phyloP scores from a whole-genome alignment of 345 rosid genomes.

The Trapa incisa region DNA sequence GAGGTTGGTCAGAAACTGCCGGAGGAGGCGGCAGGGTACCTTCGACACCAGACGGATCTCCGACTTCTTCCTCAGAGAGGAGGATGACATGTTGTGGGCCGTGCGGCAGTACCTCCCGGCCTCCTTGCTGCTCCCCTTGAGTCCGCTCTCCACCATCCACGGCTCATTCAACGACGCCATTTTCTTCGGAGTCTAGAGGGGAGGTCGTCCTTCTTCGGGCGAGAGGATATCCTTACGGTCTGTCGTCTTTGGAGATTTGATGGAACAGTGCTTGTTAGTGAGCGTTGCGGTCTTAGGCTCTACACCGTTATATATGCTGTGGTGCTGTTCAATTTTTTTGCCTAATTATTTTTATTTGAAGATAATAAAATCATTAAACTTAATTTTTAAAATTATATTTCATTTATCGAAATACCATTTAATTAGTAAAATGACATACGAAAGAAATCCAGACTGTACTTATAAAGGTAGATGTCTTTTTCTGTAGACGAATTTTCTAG shows the following conservation, averaged over 20 bases:
- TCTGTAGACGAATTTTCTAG: background rate
- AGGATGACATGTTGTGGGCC: constrained; percentile 75
- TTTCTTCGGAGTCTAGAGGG: background rate
- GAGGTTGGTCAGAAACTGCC: constrained; percentile 41
- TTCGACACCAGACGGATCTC: constrained; percentile 48
- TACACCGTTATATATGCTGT: background rate
- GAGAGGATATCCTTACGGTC: background rate
- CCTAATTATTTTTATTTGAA: too few relatives aligned
- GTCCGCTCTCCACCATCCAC: constrained; percentile 45
- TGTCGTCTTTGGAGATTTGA: background rate
- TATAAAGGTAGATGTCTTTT: too few relatives aligned
- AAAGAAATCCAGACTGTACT: too few relatives aligned
- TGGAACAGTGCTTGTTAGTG: background rate
- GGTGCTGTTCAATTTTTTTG: too few relatives aligned
- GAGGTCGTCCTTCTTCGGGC: background rate
- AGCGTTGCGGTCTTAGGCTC: too few relatives aligned
- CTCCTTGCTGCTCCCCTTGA: constrained; percentile 48
- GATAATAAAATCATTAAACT: too few relatives aligned
- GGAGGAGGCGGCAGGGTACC: constrained; percentile 35
- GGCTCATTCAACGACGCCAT: constrained; percentile 33
- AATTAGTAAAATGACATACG: too few relatives aligned
- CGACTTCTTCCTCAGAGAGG: constrained; percentile 68
- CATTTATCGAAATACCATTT: too few relatives aligned
- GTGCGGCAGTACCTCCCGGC: constrained; percentile 47
- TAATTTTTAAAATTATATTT: too few relatives aligned